Conservation (phyloP, 140 eudicot species). For the Bidens hawaiensis region DNA sequence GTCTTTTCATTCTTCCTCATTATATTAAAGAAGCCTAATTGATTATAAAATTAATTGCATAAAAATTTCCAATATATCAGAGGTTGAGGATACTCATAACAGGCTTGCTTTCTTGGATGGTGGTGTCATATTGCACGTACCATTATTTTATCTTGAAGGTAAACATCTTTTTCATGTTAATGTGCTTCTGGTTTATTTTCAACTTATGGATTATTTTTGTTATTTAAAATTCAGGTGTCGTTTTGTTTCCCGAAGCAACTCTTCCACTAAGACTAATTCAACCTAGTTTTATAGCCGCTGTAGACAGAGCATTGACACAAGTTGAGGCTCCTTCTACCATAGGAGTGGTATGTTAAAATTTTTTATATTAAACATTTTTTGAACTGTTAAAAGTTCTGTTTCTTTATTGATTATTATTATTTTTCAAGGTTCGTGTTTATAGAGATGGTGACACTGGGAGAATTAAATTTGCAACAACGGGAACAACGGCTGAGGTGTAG, state of each 20-base stretch:
- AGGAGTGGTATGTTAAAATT: slow-evolving; percentile 72
- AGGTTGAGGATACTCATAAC: slow-evolving; percentile 81
- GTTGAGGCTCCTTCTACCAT: slow-evolving; percentile 61
- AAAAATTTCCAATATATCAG: slow-evolving; percentile 41
- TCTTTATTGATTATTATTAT: background rate
- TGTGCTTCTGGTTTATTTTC: background rate
- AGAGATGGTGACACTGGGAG: slow-evolving; percentile 56
- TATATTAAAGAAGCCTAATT: slow-evolving; percentile 11
- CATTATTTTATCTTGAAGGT: slow-evolving; percentile 91
- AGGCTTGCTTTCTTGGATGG: slow-evolving; percentile 76
- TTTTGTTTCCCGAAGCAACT: slow-evolving; percentile 86
- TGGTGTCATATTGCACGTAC: slow-evolving; percentile 63
- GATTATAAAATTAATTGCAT: background rate
- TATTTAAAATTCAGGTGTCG: slow-evolving; percentile 58
- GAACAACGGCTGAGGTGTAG: slow-evolving; percentile 94
- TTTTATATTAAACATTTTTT: background rate
- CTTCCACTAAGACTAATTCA: slow-evolving; percentile 80
- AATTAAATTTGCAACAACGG: slow-evolving; percentile 55
- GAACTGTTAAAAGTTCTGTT: background rate
- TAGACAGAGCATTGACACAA: slow-evolving; percentile 73
- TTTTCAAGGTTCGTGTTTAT: slow-evolving; percentile 64
- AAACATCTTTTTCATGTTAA: background rate
- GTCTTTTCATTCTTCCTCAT: background rate
- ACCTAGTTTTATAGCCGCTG: slow-evolving; percentile 62
- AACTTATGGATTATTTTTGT: slow-evolving; percentile 5